phyloP scores from a whole-genome alignment of 306 rosid genomes.

The Geum urbanum region DNA sequence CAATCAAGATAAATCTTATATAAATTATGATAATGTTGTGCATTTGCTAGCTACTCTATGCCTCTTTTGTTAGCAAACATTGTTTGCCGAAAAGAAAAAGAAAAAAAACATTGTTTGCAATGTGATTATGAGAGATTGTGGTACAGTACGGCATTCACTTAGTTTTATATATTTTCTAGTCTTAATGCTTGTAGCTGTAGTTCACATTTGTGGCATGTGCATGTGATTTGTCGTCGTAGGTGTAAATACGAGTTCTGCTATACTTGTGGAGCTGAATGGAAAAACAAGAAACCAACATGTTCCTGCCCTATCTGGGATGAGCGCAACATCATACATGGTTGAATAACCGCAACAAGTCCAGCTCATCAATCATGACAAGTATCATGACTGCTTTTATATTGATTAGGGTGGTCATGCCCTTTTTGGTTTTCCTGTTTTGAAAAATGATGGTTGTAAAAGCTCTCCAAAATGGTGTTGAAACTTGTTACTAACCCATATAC shows the following conservation, averaged over 20 bases:
- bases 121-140: not conserved
- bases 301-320: conserved; percentile 68
- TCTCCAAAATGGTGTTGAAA: too few relatives aligned
- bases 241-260: conserved; percentile 70
- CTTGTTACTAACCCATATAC: too few relatives aligned
- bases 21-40: too few relatives aligned
- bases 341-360: not conserved
- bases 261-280: conserved; percentile 78
- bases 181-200: not conserved
- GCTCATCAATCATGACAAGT: not conserved
- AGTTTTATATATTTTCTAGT: not conserved
- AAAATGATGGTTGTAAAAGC: too few relatives aligned
- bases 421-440: too few relatives aligned
- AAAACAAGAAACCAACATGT: conserved; percentile 54
- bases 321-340: not conserved
- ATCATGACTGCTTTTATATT: not conserved
- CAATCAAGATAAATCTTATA: too few relatives aligned
- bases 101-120: too few relatives aligned
- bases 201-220: not conserved
- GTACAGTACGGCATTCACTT: not conserved
- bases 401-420: too few relatives aligned
- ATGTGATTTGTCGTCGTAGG: conserved; percentile 30
- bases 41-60: too few relatives aligned
- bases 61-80: too few relatives aligned
- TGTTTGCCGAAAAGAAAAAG: too few relatives aligned